These are phyloP conservation scores for Microdochium trichocladiopsis DNA, from an alignment of 2,329 filamentous ascomycete species.

Conservation along the genomic window DNA sequence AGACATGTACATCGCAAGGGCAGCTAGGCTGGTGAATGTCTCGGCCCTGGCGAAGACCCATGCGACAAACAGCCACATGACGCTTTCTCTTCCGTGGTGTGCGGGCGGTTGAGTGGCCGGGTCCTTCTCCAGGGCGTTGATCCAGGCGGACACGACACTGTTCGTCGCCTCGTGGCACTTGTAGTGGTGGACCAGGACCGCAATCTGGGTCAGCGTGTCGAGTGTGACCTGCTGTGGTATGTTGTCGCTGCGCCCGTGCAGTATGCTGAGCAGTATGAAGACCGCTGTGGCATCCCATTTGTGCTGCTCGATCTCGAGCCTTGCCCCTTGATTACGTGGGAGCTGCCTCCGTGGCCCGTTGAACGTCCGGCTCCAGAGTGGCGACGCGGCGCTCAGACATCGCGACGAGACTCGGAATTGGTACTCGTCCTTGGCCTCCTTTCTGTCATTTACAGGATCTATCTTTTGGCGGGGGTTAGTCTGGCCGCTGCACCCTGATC, in stretches of 20 bases:
- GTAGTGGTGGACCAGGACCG: background rate
- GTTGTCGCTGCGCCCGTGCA: background rate
- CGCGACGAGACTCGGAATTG: background rate
- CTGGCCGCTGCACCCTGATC: background rate
- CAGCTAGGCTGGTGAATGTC: background rate
- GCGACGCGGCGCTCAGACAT: background rate
- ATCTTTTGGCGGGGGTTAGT: background rate
- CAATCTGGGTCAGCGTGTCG: background rate
- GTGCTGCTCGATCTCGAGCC: background rate
- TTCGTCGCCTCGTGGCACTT: background rate
- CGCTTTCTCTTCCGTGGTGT: background rate
- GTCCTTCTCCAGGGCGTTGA: background rate
- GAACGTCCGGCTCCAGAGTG: background rate
- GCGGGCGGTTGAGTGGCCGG: background rate
- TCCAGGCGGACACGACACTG: background rate
- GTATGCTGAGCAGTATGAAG: background rate
- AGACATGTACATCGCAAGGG: background rate
- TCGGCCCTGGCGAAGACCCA: background rate
- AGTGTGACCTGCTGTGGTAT: background rate
- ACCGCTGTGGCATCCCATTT: background rate
- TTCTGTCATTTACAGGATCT: background rate
- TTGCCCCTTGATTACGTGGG: background rate
- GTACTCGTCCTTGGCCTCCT: background rate
- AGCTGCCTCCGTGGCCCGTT: background rate
- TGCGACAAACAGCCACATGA: background rate